A percentile compares a stretch with the other conserved stretches of the same genome.
Conservation (phyloP, 169 alveolate species). For the Eimeria tenella region DNA sequence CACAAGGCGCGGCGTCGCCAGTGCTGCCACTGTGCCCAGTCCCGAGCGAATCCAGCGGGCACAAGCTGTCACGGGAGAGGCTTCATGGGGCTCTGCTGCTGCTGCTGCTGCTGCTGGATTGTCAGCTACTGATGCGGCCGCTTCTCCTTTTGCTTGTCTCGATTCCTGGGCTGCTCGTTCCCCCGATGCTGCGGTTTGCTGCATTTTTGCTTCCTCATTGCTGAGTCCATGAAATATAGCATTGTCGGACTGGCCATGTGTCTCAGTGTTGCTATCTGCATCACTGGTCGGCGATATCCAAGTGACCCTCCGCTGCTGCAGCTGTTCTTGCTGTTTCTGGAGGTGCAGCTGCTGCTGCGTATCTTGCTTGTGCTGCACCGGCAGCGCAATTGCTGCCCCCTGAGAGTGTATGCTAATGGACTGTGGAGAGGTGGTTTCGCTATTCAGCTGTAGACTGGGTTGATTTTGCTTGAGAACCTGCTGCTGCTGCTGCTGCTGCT, state of each 20-base stretch:
- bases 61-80: neutral
- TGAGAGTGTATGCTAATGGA: neutral
- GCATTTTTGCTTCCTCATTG: too few species aligned
- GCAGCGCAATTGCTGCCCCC: neutral
- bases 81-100: neutral
- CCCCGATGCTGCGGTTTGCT: neutral
- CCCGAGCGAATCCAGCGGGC: slow-evolving; percentile 47
- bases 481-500: slow-evolving; percentile 28
- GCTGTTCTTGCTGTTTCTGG: slow-evolving; percentile 1
- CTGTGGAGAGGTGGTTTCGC: neutral
- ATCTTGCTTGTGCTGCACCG: neutral
- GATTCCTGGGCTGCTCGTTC: neutral
- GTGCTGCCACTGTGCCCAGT: neutral
- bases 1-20: slow-evolving; percentile 28
- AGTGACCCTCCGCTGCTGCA: slow-evolving; percentile 7
- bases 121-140: neutral
- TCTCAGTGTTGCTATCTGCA: too few species aligned
- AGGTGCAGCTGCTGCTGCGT: neutral
- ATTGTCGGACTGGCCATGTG: too few species aligned
- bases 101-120: slow-evolving; percentile 19
- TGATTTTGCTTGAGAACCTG: neutral
- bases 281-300: too few species aligned
- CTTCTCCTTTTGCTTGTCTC: neutral
- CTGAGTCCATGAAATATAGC: too few species aligned
- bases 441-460: neutral